A percentile compares a stretch with the other conserved stretches of the same genome.
phyloP scores from a whole-genome alignment of 2,329 filamentous ascomycete genomes.

The Nakataea oryzae region DNA sequence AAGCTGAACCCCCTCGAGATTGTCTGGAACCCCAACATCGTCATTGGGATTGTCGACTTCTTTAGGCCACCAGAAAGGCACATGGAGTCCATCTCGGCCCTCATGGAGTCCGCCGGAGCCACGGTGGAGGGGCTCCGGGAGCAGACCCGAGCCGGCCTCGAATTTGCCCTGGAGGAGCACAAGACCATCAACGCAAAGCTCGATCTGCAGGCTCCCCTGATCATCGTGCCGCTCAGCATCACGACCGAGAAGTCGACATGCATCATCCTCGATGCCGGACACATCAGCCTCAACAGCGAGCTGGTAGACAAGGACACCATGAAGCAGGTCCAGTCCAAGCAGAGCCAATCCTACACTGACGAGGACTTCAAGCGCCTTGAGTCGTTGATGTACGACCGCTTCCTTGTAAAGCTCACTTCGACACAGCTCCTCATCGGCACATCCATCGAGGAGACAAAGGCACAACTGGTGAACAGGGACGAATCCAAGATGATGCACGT shows the following conservation, averaged over 20 bases:
- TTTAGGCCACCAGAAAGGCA: conserved; percentile 94
- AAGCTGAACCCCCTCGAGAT: conserved; percentile 94
- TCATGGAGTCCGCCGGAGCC: conserved; percentile 91
- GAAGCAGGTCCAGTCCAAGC: conserved; percentile 82
- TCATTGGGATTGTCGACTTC: conserved; percentile 86
- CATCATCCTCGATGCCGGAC: conserved; percentile 90
- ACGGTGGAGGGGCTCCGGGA: conserved; percentile 92
- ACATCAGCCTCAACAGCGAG: conserved; percentile 88
- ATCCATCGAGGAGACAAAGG: conserved; percentile 81
- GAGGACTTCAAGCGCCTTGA: conserved; percentile 83
- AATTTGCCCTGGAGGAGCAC: conserved; percentile 94
- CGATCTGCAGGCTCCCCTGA: conserved; percentile 88
- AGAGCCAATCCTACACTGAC: conserved; percentile 76
- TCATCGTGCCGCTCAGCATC: conserved; percentile 93
- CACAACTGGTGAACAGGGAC: conserved; percentile 61
- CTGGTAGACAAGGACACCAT: conserved; percentile 86
- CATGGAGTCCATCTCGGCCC: conserved; percentile 93
- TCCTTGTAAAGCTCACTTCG: conserved; percentile 82
- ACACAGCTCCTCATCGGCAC: conserved; percentile 94
- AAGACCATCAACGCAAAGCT: conserved; percentile 96
- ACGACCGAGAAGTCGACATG: conserved; percentile 72
- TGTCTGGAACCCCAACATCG: conserved; percentile 91
- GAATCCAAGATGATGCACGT: conserved; percentile 70
- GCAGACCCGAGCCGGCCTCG: conserved; percentile 88
- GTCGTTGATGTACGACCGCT: conserved; percentile 95